phyloP scores from a whole-genome alignment of 2,329 filamentous ascomycete species.

The Herpomyces periplanetae region DNA sequence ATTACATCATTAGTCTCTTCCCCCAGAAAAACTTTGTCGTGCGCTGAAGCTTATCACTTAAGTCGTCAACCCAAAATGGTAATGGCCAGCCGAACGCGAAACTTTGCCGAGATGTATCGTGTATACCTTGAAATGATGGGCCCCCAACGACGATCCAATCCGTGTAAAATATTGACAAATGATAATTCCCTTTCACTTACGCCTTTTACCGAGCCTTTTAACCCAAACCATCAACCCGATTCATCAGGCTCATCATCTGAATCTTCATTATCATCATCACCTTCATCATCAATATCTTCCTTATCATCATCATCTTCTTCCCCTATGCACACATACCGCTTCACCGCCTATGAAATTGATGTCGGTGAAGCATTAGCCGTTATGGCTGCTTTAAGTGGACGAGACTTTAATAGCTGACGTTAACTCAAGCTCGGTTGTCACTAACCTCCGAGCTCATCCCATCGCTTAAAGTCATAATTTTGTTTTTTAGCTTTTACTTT shows the following conservation, averaged over 20 bases:
- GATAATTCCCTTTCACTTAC: too few species aligned
- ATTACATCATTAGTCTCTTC: too few species aligned
- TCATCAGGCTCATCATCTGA: slow-evolving; percentile 7
- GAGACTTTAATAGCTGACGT: too few species aligned
- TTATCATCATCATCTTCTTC: slow-evolving; percentile 3
- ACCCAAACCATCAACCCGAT: slow-evolving; percentile 2
- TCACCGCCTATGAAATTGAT: too few species aligned
- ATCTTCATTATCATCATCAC: slow-evolving; percentile 6
- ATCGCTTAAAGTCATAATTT: too few species aligned
- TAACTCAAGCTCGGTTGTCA: too few species aligned
- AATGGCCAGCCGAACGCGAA: slow-evolving; percentile 1
- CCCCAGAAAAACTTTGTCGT: slow-evolving; percentile 1
- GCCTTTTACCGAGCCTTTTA: slow-evolving; percentile 8
- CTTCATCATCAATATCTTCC: slow-evolving; percentile 3
- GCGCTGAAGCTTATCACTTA: slow-evolving; percentile 3
- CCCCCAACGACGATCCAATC: slow-evolving; percentile 7
- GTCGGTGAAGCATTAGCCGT: too few species aligned
- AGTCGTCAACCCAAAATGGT: slow-evolving; percentile 5
- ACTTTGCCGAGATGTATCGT: slow-evolving; percentile 3
- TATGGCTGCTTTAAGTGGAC: too few species aligned
- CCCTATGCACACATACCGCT: slow-evolving; percentile 15
- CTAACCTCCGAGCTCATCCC: too few species aligned
- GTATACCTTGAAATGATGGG: slow-evolving; percentile 4
- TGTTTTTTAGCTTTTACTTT: too few species aligned
- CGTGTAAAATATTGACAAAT: slow-evolving; percentile 12